Evolutionary conservation across 2,329 filamentous ascomycete genomes (phyloP).

Genomic region (Cordyceps militaris): DNA sequence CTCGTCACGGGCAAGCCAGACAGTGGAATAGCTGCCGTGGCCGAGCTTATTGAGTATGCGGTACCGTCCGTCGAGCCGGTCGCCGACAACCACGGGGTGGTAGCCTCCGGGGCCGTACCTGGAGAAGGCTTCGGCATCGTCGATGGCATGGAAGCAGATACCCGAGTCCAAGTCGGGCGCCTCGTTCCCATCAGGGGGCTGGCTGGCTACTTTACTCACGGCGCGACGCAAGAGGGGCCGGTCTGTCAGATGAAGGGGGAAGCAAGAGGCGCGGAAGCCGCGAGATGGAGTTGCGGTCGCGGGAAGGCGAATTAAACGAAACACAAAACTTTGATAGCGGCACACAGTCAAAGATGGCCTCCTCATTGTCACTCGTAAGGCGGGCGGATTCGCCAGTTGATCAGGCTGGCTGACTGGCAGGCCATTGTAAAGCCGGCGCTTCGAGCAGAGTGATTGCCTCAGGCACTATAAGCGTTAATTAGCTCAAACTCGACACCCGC

Average conservation of each 20-base stretch:
- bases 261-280: not conserved
- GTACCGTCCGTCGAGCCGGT: constrained; percentile 22
- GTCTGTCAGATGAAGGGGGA: not conserved
- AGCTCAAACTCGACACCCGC: too few relatives aligned
- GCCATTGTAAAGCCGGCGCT: too few relatives aligned
- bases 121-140: not conserved
- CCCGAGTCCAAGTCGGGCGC: too few relatives aligned
- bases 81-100: constrained; percentile 8
- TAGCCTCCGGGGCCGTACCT: not conserved
- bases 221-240: not conserved
- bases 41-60: constrained; percentile 31
- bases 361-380: too few relatives aligned
- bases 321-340: too few relatives aligned
- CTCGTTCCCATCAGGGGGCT: not conserved
- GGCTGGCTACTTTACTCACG: not conserved
- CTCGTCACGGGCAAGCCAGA: constrained; percentile 33
- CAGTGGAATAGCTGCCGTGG: constrained; percentile 31
- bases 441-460: too few relatives aligned
- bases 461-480: too few relatives aligned
- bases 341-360: too few relatives aligned
- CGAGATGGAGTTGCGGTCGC: too few relatives aligned
- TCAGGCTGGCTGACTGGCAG: too few relatives aligned
- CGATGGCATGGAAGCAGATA: not conserved
- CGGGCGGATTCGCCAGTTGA: too few relatives aligned
- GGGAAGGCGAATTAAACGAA: too few relatives aligned